These are phyloP conservation scores for Leptographium flavum DNA, from an alignment of 2,329 filamentous ascomycete genomes.

Conservation along the genomic window DNA sequence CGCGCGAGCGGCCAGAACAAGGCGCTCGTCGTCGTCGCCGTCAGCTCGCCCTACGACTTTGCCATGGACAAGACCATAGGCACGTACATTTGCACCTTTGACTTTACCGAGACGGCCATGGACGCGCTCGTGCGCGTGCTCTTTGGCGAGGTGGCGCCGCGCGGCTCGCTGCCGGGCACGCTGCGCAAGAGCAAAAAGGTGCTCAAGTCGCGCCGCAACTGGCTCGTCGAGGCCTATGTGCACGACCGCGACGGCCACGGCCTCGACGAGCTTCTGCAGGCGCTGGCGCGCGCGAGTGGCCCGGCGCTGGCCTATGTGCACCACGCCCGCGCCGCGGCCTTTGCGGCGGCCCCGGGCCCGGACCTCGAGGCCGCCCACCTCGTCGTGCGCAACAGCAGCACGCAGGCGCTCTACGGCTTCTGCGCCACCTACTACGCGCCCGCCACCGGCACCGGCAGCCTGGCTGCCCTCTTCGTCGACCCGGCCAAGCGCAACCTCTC, in stretches of 20 bases:
- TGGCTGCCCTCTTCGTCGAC: constrained; percentile 83
- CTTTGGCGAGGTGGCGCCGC: constrained; percentile 56
- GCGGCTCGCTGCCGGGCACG: constrained; percentile 53
- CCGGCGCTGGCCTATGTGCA: constrained; percentile 56
- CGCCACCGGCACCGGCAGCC: constrained; percentile 53
- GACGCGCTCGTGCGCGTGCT: constrained; percentile 70
- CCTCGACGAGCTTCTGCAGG: constrained; percentile 60
- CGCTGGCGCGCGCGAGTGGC: constrained; percentile 51
- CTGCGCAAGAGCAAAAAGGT: constrained; percentile 78
- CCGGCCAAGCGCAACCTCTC: constrained; percentile 74
- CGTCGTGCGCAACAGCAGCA: constrained; percentile 88
- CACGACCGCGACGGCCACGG: constrained; percentile 60
- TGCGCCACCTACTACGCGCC: constrained; percentile 75
- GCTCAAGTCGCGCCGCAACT: constrained; percentile 80
- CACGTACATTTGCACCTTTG: constrained; percentile 90
- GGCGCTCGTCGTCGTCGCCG: constrained; percentile 77
- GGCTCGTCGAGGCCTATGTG: constrained; percentile 85
- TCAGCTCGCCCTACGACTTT: constrained; percentile 94
- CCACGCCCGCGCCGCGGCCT: constrained; percentile 57
- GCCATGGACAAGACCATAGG: constrained; percentile 82
- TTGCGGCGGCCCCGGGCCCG: constrained; percentile 46
- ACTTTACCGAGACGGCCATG: constrained; percentile 88
- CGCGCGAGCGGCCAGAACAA: constrained; percentile 69
- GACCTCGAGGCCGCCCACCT: constrained; percentile 68
- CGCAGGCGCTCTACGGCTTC: constrained; percentile 80